A percentile compares a stretch with the other conserved stretches of the same genome.
phyloP scores from a whole-genome alignment of 2,329 filamentous ascomycete species.

The Endocalyx cinctus region DNA sequence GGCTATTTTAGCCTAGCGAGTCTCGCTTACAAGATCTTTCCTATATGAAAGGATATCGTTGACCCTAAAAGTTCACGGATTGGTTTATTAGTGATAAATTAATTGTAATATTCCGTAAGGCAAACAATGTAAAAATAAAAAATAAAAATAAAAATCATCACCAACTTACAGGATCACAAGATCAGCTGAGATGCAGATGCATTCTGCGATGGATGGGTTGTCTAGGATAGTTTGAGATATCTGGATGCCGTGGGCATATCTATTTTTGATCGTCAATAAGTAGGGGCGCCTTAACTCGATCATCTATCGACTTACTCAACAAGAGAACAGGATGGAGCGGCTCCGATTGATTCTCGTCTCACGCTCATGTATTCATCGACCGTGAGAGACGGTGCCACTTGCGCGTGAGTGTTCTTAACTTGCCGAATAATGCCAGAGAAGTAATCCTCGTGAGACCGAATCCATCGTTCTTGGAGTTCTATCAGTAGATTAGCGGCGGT shows the following conservation, averaged over 20 bases:
- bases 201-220: constrained; percentile 13
- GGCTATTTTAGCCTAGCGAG: no score
- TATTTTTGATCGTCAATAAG: no score
- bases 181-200: constrained; percentile 14
- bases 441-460: constrained; percentile 11
- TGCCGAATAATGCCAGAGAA: constrained; percentile 14
- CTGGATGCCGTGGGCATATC: no score
- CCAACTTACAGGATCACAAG: constrained; percentile 16
- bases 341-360: constrained; percentile 15
- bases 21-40: constrained; percentile 18
- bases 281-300: not conserved
- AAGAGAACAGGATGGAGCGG: constrained; percentile 13
- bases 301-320: constrained; percentile 11
- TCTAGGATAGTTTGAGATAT: constrained; percentile 13
- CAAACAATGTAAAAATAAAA: no score
- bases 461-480: constrained; percentile 9
- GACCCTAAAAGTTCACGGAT: constrained; percentile 4
- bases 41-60: constrained; percentile 17
- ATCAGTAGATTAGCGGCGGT: no score
- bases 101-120: no score
- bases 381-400: constrained; percentile 7
- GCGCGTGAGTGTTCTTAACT: constrained; percentile 13
- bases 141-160: no score
- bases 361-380: constrained; percentile 17
- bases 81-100: not conserved